phyloP scores from a whole-genome alignment of 2,329 filamentous ascomycete species.

The Fusarium sp. region DNA sequence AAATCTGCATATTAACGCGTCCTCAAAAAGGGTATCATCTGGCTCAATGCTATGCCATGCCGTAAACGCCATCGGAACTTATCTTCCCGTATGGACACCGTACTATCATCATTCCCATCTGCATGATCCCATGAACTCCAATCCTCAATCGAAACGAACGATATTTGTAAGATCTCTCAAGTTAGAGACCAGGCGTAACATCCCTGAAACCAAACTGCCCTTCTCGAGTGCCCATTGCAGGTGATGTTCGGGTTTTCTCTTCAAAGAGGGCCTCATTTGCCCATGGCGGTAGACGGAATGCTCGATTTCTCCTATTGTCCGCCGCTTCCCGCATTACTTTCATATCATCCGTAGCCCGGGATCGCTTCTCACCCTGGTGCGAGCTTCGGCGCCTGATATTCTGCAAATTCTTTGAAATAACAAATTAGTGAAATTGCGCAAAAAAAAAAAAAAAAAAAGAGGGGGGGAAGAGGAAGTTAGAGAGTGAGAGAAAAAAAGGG shows the following conservation, averaged over 20 bases:
- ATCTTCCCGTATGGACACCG: background rate
- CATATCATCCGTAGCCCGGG: conserved; percentile 43
- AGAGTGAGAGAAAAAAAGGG: background rate
- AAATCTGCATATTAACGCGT: background rate
- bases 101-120: background rate
- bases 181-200: background rate
- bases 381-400: conserved; percentile 42
- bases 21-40: conserved; percentile 34
- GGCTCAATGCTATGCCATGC: conserved; percentile 26
- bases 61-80: conserved; percentile 27
- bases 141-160: background rate
- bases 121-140: conserved; percentile 6
- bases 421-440: conserved; percentile 17
- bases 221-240: conserved; percentile 15
- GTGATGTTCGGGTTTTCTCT: conserved; percentile 20
- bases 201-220: background rate
- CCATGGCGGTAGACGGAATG: conserved; percentile 45
- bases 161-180: background rate
- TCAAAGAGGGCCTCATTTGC: conserved; percentile 44
- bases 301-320: conserved; percentile 42
- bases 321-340: conserved; percentile 48
- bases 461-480: background rate
- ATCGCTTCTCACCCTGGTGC: conserved; percentile 12
- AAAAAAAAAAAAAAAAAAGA: background rate
- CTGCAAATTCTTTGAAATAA: conserved; percentile 45